Conservation (phyloP, 2,329 filamentous ascomycete species). For the Trichoderma koningii region DNA sequence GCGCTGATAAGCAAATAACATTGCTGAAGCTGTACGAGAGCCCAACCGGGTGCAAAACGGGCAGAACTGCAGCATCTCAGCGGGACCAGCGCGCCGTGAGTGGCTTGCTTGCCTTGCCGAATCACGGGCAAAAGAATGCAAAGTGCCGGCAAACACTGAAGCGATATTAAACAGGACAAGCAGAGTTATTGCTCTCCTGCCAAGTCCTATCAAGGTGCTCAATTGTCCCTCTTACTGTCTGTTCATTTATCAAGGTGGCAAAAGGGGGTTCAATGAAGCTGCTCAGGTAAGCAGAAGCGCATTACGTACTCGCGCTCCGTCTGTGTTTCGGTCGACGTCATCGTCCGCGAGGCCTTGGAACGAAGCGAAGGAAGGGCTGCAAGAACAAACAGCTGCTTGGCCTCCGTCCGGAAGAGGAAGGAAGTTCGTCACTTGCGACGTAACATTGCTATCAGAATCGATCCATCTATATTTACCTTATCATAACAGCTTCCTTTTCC, state of each 20-base stretch:
- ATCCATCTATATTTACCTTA: neutral
- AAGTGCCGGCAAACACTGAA: neutral
- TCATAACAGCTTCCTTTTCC: neutral
- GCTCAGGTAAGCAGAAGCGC: constrained; percentile 1
- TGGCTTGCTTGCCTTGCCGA: neutral
- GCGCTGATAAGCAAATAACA: neutral
- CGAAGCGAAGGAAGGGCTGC: neutral
- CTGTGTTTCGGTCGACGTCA: constrained; percentile 15
- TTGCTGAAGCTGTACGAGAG: constrained; percentile 9
- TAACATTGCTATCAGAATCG: constrained; percentile 6
- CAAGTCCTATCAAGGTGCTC: too few species aligned
- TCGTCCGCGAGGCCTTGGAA: constrained; percentile 14
- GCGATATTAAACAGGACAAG: neutral
- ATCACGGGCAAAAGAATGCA: neutral
- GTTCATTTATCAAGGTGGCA: neutral
- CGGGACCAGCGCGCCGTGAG: neutral
- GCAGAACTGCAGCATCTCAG: constrained; percentile 17
- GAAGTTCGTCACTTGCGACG: neutral
- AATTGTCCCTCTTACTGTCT: neutral
- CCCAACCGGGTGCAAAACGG: constrained; percentile 12
- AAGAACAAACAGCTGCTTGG: neutral
- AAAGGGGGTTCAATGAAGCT: neutral
- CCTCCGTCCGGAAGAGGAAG: neutral
- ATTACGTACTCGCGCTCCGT: neutral
- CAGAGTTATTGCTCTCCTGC: too few species aligned